phyloP scores from a whole-genome alignment of 2,329 filamentous ascomycete species.

The Pyrenochaeta sp. region DNA sequence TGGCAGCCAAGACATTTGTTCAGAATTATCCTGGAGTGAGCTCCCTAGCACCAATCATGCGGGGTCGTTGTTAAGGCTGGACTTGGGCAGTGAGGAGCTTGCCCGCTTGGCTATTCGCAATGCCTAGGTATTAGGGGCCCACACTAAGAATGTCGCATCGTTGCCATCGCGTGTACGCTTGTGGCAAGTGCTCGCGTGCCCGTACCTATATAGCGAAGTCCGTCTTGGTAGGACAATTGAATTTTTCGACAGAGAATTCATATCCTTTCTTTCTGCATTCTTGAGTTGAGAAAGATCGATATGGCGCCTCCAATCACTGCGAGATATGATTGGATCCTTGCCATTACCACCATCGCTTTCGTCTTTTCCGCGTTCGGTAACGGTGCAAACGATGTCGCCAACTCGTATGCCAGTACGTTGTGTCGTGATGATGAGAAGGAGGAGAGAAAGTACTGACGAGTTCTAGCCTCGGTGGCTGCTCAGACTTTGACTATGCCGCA shows the following conservation, averaged over 20 bases:
- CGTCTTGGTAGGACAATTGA: background rate
- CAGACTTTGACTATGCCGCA: slow-evolving; percentile 62
- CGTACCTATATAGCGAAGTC: slow-evolving; percentile 11
- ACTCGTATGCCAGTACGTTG: slow-evolving; percentile 51
- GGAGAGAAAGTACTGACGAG: slow-evolving; percentile 8
- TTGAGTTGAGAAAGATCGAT: slow-evolving; percentile 4
- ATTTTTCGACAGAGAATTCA: slow-evolving; percentile 2
- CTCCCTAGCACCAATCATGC: slow-evolving; percentile 5
- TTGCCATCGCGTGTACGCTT: background rate
- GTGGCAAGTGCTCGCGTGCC: slow-evolving; percentile 22
- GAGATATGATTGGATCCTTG: slow-evolving; percentile 53
- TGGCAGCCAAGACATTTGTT: slow-evolving; percentile 14
- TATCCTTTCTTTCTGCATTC: background rate
- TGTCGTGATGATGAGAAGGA: background rate
- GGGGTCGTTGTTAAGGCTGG: background rate
- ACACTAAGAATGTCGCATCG: slow-evolving; percentile 3
- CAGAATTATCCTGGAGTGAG: slow-evolving; percentile 1
- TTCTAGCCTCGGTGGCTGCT: slow-evolving; percentile 54
- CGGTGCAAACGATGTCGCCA: slow-evolving; percentile 45
- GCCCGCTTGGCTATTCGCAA: slow-evolving; percentile 15
- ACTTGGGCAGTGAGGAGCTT: slow-evolving; percentile 8
- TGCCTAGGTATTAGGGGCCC: background rate
- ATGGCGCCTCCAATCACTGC: slow-evolving; percentile 34
- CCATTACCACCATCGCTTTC: slow-evolving; percentile 51
- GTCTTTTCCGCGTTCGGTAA: slow-evolving; percentile 48